A percentile compares a stretch with the other conserved stretches of the same genome.
Conservation (phyloP, 2,329 filamentous ascomycete species). For the Colletotrichum chrysophilum region DNA sequence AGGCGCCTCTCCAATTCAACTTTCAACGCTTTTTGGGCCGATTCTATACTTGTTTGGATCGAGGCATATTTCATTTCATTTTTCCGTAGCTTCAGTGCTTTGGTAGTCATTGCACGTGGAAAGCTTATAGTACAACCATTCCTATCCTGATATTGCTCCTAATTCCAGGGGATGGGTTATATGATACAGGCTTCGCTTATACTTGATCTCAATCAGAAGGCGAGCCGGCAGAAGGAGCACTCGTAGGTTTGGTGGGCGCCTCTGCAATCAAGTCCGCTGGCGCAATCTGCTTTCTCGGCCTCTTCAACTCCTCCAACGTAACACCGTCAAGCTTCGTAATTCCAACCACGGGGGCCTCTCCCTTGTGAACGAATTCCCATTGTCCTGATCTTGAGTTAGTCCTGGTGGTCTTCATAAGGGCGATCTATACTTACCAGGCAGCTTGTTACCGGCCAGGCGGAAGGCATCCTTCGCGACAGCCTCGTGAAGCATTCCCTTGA, state of each 20-base stretch:
- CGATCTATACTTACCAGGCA: conserved; percentile 71
- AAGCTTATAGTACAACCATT: conserved; percentile 18
- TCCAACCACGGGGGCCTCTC: conserved; percentile 87
- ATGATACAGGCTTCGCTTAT: conserved; percentile 2
- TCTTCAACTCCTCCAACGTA: conserved; percentile 83
- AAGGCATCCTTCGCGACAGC: conserved; percentile 94
- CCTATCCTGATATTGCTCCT: not conserved
- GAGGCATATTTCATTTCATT: not conserved
- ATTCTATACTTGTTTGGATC: not conserved
- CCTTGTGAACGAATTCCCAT: conserved; percentile 94
- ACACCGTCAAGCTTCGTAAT: conserved; percentile 89
- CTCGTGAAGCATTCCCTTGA: conserved; percentile 92
- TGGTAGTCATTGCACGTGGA: not conserved
- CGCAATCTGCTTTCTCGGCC: conserved; percentile 72
- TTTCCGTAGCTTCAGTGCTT: not conserved
- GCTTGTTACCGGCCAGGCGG: conserved; percentile 89
- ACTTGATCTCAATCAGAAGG: conserved; percentile 30
- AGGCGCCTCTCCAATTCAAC: not conserved
- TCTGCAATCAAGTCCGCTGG: conserved; percentile 42
- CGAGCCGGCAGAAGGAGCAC: conserved; percentile 36
- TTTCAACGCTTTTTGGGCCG: not conserved
- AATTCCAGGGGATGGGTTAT: not conserved
- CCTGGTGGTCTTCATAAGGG: not conserved
- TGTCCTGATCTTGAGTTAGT: conserved; percentile 56
- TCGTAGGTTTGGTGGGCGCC: conserved; percentile 35